A percentile compares a stretch with the other conserved stretches of the same genome.
Evolutionary conservation across 2,329 filamentous ascomycete genomes (phyloP).

Genomic region (Colletotrichum sp.): DNA sequence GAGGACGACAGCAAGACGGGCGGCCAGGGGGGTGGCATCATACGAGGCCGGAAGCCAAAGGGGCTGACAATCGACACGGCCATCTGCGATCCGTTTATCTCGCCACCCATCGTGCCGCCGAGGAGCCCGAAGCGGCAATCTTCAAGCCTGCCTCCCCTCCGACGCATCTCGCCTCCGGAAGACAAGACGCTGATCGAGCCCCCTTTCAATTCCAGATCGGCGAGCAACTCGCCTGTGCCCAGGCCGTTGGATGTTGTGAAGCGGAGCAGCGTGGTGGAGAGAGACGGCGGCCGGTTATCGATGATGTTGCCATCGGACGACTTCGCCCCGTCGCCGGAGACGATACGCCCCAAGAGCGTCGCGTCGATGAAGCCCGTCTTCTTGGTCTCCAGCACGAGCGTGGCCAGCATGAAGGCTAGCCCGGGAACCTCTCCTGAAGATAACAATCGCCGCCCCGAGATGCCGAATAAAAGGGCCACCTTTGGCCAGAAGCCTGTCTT

Average conservation of each 20-base stretch:
- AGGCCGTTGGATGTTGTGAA: background rate
- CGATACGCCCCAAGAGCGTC: slow-evolving; percentile 20
- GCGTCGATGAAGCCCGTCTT: slow-evolving; percentile 20
- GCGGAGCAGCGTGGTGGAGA: background rate
- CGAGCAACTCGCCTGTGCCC: slow-evolving; percentile 11
- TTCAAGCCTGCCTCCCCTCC: background rate
- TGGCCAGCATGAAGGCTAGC: slow-evolving; percentile 17
- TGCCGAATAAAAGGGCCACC: background rate
- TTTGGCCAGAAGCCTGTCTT: slow-evolving; percentile 11
- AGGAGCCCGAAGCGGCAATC: slow-evolving; percentile 4
- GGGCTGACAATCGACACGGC: slow-evolving; percentile 7
- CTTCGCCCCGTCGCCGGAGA: background rate
- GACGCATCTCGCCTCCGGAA: background rate
- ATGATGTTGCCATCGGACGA: background rate
- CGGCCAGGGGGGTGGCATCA: background rate
- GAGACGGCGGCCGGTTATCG: background rate
- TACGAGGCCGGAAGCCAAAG: background rate
- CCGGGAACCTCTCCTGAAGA: slow-evolving; percentile 19
- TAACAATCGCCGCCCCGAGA: background rate
- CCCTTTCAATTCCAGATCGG: background rate
- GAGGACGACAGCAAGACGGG: slow-evolving; percentile 34
- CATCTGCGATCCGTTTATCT: slow-evolving; percentile 20
- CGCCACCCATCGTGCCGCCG: background rate
- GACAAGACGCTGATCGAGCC: background rate
- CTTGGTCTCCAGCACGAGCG: slow-evolving; percentile 13